phyloP scores from a whole-genome alignment of 2,329 filamentous ascomycete genomes.

The Stemphylium vesicarium region DNA sequence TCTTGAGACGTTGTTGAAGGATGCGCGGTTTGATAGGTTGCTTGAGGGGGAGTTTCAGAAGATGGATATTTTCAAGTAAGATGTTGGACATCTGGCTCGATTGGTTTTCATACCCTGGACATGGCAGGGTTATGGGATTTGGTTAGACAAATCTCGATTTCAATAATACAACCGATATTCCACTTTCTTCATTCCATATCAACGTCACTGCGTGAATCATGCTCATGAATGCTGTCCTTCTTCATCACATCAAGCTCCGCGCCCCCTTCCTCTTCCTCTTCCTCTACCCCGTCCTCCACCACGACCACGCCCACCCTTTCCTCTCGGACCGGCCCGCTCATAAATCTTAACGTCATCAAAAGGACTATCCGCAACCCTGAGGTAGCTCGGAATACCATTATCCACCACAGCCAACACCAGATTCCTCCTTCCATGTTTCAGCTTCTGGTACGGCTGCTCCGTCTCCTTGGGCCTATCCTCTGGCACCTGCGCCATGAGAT shows the following conservation, averaged over 20 bases:
- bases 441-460: slow-evolving; percentile 70
- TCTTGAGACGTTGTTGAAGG: no score
- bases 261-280: slow-evolving; percentile 25
- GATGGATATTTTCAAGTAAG: no score
- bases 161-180: not conserved
- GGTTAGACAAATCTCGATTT: no score
- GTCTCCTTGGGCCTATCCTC: slow-evolving; percentile 66
- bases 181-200: no score
- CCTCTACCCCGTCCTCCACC: slow-evolving; percentile 53
- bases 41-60: no score
- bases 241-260: slow-evolving; percentile 2
- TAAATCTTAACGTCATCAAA: slow-evolving; percentile 76
- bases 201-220: not conserved
- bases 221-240: not conserved
- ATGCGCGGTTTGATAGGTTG: no score
- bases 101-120: no score
- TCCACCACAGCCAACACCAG: slow-evolving; percentile 89
- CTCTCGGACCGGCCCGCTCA: slow-evolving; percentile 50
- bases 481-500: slow-evolving; percentile 76
- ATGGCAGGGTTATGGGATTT: no score
- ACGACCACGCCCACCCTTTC: slow-evolving; percentile 47
- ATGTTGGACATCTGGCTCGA: no score
- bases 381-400: slow-evolving; percentile 85
- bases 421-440: slow-evolving; percentile 85
- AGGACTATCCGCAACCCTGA: slow-evolving; percentile 78